phyloP scores from a whole-genome alignment of 2,329 filamentous ascomycete genomes.

The Aspergillus pseudoviridinutans region DNA sequence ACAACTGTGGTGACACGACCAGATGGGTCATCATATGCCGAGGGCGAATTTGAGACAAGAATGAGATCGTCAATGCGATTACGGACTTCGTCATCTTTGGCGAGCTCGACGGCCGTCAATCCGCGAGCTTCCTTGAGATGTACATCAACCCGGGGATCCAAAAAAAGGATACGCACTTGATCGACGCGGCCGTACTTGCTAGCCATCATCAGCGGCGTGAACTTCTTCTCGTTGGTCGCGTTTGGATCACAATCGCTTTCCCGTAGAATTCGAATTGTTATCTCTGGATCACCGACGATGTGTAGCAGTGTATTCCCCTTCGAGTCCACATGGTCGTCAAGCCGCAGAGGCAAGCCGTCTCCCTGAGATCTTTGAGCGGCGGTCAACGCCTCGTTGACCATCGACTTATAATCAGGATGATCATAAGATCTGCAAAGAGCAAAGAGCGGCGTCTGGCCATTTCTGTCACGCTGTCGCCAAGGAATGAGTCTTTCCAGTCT shows the following conservation, averaged over 20 bases:
- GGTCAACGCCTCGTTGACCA: conserved; percentile 79
- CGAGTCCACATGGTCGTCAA: conserved; percentile 87
- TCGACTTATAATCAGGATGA: conserved; percentile 76
- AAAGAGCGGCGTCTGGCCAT: conserved; percentile 96
- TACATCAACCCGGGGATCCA: conserved; percentile 81
- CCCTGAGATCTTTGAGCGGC: conserved; percentile 70
- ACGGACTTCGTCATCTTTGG: conserved; percentile 95
- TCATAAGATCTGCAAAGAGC: conserved; percentile 94
- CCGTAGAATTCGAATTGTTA: conserved; percentile 71
- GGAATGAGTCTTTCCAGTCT: conserved; percentile 73
- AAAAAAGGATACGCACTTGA: conserved; percentile 82
- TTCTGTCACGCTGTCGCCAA: conserved; percentile 89
- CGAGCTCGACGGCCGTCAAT: conserved; percentile 88
- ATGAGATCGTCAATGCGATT: conserved; percentile 95
- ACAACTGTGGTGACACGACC: conserved; percentile 89
- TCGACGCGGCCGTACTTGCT: conserved; percentile 97
- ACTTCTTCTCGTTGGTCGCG: conserved; percentile 88
- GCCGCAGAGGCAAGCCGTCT: conserved; percentile 74
- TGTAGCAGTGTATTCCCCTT: conserved; percentile 97
- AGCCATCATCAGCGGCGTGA: conserved; percentile 94
- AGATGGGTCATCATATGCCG: conserved; percentile 57
- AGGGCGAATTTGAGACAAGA: conserved; percentile 65
- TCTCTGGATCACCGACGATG: conserved; percentile 79
- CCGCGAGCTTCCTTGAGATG: conserved; percentile 80
- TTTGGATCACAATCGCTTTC: conserved; percentile 94